phyloP scores from a whole-genome alignment of 139 green algal species.

The Pseudopediastrum boryanum region DNA sequence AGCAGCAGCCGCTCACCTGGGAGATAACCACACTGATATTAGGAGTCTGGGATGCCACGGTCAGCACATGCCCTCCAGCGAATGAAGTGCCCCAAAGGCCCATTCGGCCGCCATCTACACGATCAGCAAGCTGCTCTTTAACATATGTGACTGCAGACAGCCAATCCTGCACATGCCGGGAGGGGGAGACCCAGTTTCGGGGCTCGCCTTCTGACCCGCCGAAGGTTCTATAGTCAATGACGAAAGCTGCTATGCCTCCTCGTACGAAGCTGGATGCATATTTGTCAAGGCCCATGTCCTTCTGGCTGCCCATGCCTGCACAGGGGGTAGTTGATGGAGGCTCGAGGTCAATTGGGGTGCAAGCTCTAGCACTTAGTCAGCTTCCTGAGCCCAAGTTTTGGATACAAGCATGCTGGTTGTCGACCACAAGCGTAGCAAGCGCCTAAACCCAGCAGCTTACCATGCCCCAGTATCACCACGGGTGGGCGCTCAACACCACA shows the following conservation, averaged over 20 bases:
- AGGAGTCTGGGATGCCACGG: conserved; percentile 24
- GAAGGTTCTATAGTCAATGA: conserved; percentile 67
- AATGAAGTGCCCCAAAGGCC: conserved; percentile 60
- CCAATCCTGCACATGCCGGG: conserved; percentile 57
- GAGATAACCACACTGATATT: conserved; percentile 33
- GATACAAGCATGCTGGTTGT: not conserved
- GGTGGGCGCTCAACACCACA: conserved; percentile 2
- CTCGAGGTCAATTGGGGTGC: not conserved
- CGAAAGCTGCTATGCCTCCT: conserved; percentile 44
- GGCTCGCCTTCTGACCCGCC: conserved; percentile 58
- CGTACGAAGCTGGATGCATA: conserved; percentile 48
- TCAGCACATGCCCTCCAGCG: conserved; percentile 57
- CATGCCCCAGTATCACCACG: conserved; percentile 59
- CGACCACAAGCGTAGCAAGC: not conserved
- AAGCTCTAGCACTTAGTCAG: not conserved
- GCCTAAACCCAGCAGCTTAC: conserved; percentile 4
- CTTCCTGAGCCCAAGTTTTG: not conserved
- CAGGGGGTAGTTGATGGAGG: too few species aligned
- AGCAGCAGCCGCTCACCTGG: conserved; percentile 49
- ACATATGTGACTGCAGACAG: conserved; percentile 40
- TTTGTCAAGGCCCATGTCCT: conserved; percentile 56
- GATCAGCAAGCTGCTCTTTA: not conserved
- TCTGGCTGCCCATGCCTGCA: conserved; percentile 46
- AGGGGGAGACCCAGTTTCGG: conserved; percentile 53
- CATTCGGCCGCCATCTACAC: conserved; percentile 36